Percentiles rank a stretch among this genome's conserved stretches.
Evolutionary conservation across 768 basidiomycete genomes (phyloP).

Genomic region (Lactarius indigo): DNA sequence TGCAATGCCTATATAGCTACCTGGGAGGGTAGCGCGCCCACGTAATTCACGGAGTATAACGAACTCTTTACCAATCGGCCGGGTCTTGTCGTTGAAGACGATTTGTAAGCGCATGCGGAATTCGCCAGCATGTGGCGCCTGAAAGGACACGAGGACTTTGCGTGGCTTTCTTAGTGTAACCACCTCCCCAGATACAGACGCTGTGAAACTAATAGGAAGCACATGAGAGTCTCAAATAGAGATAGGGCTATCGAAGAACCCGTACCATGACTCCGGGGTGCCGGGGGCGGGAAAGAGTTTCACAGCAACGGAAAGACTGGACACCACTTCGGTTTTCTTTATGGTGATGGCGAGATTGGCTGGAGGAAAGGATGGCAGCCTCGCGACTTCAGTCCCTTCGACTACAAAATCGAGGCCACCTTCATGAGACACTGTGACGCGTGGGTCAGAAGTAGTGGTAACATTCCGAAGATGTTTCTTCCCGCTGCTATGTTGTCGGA

Average conservation of each 20-base stretch:
- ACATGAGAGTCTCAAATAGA: neutral
- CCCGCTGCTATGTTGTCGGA: neutral
- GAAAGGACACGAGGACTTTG: conserved; percentile 4
- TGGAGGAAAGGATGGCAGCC: neutral
- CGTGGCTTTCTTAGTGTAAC: neutral
- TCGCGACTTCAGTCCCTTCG: neutral
- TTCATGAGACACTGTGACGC: conserved; percentile 4
- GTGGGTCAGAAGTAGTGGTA: neutral
- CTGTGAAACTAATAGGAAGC: conserved; percentile 1
- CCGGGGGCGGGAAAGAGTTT: neutral
- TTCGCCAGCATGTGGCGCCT: neutral
- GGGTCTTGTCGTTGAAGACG: neutral
- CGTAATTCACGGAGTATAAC: conserved; percentile 5
- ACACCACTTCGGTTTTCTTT: neutral
- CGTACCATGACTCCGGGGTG: conserved; percentile 7
- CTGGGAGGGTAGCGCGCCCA: neutral
- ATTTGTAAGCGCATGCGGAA: conserved; percentile 1
- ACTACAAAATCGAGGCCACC: conserved; percentile 11
- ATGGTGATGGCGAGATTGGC: neutral
- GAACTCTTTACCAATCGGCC: neutral
- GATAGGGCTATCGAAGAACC: neutral
- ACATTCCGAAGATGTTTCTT: conserved; percentile 6
- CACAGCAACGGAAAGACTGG: conserved; percentile 2
- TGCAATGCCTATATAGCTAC: neutral
- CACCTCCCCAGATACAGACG: neutral